Base-by-base conservation (phyloP, 805 yeast species). In the Candida caryicola region DNA sequence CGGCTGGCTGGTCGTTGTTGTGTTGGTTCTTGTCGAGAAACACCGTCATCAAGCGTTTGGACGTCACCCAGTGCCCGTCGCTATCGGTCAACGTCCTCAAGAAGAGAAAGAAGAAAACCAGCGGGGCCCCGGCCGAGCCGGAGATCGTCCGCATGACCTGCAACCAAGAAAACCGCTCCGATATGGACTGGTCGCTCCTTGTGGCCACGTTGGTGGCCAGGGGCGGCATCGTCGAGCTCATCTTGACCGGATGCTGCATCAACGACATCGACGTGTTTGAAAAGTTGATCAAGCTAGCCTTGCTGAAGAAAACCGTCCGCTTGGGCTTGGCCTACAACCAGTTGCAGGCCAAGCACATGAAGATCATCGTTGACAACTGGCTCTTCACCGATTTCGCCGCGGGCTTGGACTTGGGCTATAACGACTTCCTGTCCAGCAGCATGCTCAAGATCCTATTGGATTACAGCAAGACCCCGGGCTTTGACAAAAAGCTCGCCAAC, bases 341-440 rank as follows among this genome's bases (percentile, higher is more conserved):
- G 17, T 62, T 90, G 13, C 62, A 74, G 0, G 63, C 69, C 2
- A 74, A 74, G n/a, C 91, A 87, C 41, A 57, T 82, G 23, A 68
- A 69, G 42, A 60, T 75, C 16, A 42, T 67, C 9, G 49, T 86
- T 17, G 70, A 77, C 5, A 60, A 75, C 33, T 87, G 91, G 89
- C 57, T 84, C 39, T 35, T 57, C 49, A 43, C 59, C 60, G 57
- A 52, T 64, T 49, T 64, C 18, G 73, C 81, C 4, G 55, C 79
- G 46, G 96, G 96, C 3, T 59, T 90, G 4, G 96, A 89, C 65
- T 51, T 90, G 15, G 95, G 95, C 3, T 90, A 82, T 53, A 90
- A 90, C 55, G 90, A 86, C 55, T 61, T 84, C 40, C 69, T 71
- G 57, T 51, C 62, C 4, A 28, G 51, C 1, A 52, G 55, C 3